These are phyloP conservation scores for Aspergillus spinulosporus DNA, from an alignment of 2,329 filamentous ascomycete genomes.

Conservation along the genomic window DNA sequence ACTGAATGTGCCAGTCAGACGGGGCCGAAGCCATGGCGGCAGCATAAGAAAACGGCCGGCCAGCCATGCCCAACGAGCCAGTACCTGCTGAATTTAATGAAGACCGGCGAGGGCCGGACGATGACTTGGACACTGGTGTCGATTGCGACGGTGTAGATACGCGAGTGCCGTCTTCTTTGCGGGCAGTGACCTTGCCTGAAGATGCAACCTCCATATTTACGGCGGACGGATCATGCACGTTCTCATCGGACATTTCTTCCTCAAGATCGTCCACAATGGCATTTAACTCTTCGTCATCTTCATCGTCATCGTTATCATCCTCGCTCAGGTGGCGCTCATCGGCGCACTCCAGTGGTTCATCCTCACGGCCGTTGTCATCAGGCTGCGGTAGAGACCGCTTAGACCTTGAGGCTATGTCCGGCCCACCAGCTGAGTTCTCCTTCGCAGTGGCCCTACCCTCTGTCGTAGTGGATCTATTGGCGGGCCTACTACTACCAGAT, in stretches of 20 bases:
- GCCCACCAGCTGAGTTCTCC: slow-evolving; percentile 44
- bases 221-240: slow-evolving; percentile 77
- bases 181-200: slow-evolving; percentile 83
- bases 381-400: slow-evolving; percentile 64
- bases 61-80: slow-evolving; percentile 53
- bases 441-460: slow-evolving; percentile 32
- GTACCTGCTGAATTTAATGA: slow-evolving; percentile 24
- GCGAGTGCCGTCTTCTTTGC: slow-evolving; percentile 86
- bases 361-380: slow-evolving; percentile 59
- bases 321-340: slow-evolving; percentile 81
- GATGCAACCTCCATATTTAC: slow-evolving; percentile 89
- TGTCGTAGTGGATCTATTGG: background rate
- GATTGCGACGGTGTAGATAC: slow-evolving; percentile 76
- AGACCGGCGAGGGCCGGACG: slow-evolving; percentile 31
- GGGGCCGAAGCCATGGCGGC: slow-evolving; percentile 77
- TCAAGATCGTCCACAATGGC: slow-evolving; percentile 89
- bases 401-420: slow-evolving; percentile 44
- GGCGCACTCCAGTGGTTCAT: slow-evolving; percentile 82
- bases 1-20: slow-evolving; percentile 97
- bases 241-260: slow-evolving; percentile 74
- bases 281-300: slow-evolving; percentile 67
- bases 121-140: slow-evolving; percentile 48
- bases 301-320: slow-evolving; percentile 63
- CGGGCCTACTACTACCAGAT: slow-evolving; percentile 18
- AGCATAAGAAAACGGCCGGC: slow-evolving; percentile 68